Evolutionary conservation across 2,329 filamentous ascomycete species (phyloP), one percentile per base, ranked within the genome.

Genomic region (Arthrobotrys conoides): DNA sequence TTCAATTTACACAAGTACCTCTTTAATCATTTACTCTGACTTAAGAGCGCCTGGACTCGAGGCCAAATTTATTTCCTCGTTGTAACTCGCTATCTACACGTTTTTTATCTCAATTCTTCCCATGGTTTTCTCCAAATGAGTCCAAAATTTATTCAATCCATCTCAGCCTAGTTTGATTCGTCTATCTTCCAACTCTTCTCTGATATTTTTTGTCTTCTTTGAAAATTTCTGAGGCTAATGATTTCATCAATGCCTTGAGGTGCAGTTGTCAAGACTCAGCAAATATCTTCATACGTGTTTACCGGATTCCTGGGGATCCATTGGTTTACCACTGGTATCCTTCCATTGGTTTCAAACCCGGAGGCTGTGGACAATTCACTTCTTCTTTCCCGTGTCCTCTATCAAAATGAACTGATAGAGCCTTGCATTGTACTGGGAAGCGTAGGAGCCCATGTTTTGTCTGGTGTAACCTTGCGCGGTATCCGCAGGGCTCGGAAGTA

Each of bases 361-460:
- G 86, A 91, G 8, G 88, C 90, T 66, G 92, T 92, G 77, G 94
- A 97, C 83, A 90, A 90, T 63, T 97, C 94, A 84, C 90, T 98
- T 61, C 91, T 98, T 80, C 92, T 97, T 84, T 94, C 94, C 30
- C 90, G 95, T 79, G 94, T 96, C 61, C 90, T 96, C 84, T 98
- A 98, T 86, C 95, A 97, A 84, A 94, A 93, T 0, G 65, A 69
- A 24, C 88, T 91, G 1, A 86, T 93, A 16, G 94, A 97, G 83
- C 93, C 93, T 2, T 86, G 96, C 20, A 87, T 98, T 79, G 89
- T 98, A 77, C 90, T 88, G 51, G 84, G 93, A 1, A 94, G 95
- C 1, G 86, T 97, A 22, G 84, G 90, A 73, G 88, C 91, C 1
- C 95, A 98, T 84, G 87, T 97, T 51, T 87, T 88, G 14, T 92